Conservation (phyloP, 2,329 filamentous ascomycete genomes). For the Trichoderma endophyticum region DNA sequence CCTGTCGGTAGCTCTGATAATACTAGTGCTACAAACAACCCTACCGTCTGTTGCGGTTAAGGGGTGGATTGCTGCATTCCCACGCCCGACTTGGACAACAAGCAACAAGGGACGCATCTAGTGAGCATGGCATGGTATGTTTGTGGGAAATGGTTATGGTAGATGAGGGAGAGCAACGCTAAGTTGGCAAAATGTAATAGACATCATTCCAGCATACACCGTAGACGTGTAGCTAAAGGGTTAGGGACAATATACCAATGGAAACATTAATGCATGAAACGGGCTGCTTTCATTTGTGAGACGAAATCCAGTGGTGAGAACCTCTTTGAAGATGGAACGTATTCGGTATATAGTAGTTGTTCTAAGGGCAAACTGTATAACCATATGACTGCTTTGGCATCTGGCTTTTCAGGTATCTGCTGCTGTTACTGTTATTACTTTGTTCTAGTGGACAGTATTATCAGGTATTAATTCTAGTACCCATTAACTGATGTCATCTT, state of each 20-base stretch:
- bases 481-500: too few relatives aligned
- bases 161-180: background rate
- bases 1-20: constrained; percentile 21
- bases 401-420: background rate
- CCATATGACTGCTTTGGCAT: background rate
- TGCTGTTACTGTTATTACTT: background rate
- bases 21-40: constrained; percentile 37
- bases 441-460: background rate
- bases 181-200: background rate
- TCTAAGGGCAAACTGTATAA: background rate
- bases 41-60: constrained; percentile 43
- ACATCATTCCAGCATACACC: background rate
- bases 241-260: background rate
- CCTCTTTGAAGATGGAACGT: background rate
- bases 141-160: background rate
- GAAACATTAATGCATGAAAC: background rate
- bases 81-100: background rate
- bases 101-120: background rate
- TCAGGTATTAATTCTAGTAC: background rate
- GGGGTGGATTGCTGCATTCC: background rate
- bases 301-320: background rate
- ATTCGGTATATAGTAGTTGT: background rate
- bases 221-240: background rate
- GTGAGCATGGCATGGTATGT: background rate
- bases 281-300: background rate